A percentile compares a stretch with the other conserved stretches of the same genome.
phyloP scores from a whole-genome alignment of 2,329 filamentous ascomycete genomes.

The Neophaeococcomyces mojaviensis region DNA sequence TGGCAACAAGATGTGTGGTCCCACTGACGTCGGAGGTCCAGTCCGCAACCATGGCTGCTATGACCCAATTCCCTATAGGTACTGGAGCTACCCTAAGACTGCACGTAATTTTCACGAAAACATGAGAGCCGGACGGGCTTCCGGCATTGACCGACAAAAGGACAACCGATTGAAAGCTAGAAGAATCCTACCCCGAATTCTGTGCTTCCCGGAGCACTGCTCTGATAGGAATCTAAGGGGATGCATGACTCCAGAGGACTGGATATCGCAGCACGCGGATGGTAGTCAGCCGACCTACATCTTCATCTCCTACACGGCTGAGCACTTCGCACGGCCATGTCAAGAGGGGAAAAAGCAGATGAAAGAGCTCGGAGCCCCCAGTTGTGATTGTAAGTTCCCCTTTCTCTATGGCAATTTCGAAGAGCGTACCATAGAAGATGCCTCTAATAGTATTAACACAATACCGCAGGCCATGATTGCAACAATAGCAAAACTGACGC shows the following conservation, averaged over 20 bases:
- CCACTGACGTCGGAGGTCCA: conserved; percentile 10
- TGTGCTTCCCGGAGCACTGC: conserved; percentile 10
- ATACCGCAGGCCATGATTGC: conserved; percentile 7
- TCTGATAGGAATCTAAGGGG: conserved; percentile 6
- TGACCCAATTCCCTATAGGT: conserved; percentile 12
- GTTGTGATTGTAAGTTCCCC: conserved; percentile 9
- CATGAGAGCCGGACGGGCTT: background rate
- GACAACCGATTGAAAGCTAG: conserved; percentile 8
- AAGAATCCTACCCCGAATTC: conserved; percentile 8
- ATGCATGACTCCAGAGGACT: conserved; percentile 7
- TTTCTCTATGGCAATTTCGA: no score
- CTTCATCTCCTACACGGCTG: conserved; percentile 14
- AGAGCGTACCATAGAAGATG: no score
- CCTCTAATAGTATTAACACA: no score
- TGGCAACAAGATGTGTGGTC: conserved; percentile 1
- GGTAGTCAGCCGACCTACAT: conserved; percentile 10
- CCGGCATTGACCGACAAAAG: background rate
- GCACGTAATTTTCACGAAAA: conserved; percentile 13
- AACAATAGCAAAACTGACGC: conserved; percentile 5
- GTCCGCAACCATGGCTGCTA: conserved; percentile 11
- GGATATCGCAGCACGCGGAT: conserved; percentile 9
- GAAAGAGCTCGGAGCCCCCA: conserved; percentile 1
- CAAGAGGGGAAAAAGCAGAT: conserved; percentile 6
- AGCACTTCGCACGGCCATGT: conserved; percentile 12
- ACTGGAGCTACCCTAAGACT: conserved; percentile 10